These are phyloP conservation scores for Sanghuangporus sanghuang DNA, from an alignment of 1,284 basidiomycete genomes.

Conservation along the genomic window DNA sequence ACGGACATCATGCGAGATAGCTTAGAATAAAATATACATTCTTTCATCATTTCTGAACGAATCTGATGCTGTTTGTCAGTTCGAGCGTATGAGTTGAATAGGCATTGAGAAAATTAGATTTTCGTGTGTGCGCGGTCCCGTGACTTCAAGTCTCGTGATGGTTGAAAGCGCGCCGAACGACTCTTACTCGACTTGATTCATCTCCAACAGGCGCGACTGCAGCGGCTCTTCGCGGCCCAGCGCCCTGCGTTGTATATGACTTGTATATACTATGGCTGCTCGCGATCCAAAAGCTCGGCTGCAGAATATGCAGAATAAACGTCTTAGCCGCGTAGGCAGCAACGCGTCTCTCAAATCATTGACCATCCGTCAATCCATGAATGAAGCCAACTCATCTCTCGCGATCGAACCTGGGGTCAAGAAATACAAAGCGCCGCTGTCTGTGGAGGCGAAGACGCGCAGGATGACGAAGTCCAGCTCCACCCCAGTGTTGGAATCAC, in stretches of 20 bases:
- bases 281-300: not conserved
- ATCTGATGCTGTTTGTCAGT: too few relatives aligned
- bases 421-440: slow-evolving; percentile 33
- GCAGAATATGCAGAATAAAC: not conserved
- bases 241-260: not conserved
- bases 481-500: slow-evolving; percentile 24
- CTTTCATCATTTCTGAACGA: too few relatives aligned
- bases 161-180: not conserved
- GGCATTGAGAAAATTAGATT: too few relatives aligned
- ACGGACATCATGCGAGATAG: too few relatives aligned
- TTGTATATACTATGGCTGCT: not conserved
- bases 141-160: not conserved
- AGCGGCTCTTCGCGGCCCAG: not conserved
- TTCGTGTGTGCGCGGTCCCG: not conserved
- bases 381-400: not conserved
- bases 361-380: not conserved
- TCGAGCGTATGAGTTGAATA: too few relatives aligned
- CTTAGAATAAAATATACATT: too few relatives aligned
- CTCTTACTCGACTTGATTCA: not conserved
- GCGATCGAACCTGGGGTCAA: slow-evolving; percentile 4
- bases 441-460: slow-evolving; percentile 50
- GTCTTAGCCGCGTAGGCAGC: not conserved
- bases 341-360: not conserved
- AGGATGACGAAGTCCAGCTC: slow-evolving; percentile 25
- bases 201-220: not conserved